Evolutionary conservation across 1,284 basidiomycete genomes (phyloP), one percentile per base, ranked within the genome.

Genomic region (Moesziomyces sp.): DNA sequence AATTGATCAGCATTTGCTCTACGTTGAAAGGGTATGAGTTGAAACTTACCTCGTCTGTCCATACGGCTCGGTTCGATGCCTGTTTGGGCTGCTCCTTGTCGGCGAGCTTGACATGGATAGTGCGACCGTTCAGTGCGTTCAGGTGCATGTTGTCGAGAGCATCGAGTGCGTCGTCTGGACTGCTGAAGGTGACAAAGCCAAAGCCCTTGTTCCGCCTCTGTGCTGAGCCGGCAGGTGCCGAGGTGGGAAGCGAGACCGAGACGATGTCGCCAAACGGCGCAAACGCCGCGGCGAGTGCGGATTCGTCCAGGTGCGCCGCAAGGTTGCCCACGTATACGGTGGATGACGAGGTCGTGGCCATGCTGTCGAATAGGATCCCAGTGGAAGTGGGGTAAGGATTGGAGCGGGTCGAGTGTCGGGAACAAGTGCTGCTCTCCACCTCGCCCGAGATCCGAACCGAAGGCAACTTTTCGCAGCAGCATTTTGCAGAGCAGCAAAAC

Each of bases 111-210:
- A 77, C 74, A n/a, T 53, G 48, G 10, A 74, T 46, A 7, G 62
- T 67, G 18, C 58, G 45, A 0, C 58, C 67, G 6, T 19, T n/a
- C 8, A 72, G 50, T 11, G 55, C 53, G 35, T 78, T 76, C 14
- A 75, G 58, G 33, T 78, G 58, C 73, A 78, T 75, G 38, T 78
- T 78, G 49, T 78, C 73, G 10, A 78, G 18, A 14, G 73, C 76
- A 54, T 78, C 73, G 23, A 64, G 52, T 5, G 66, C 76, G 7
- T 73, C 69, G 13, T 58, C 47, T 2, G 48, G 38, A 1, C 11
- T 49, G 5, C 61, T 52, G 33, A 78, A 78, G 2, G 62, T 67
- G 47, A 75, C 51, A 46, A 78, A 78, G 30, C 53, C 73, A 35
- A 78, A 78, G 0, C 76, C 76, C 23, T 72, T 63, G 26, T 67